phyloP scores from a whole-genome alignment of 257 asterid genomes.

The Knoxia roxburghii region DNA sequence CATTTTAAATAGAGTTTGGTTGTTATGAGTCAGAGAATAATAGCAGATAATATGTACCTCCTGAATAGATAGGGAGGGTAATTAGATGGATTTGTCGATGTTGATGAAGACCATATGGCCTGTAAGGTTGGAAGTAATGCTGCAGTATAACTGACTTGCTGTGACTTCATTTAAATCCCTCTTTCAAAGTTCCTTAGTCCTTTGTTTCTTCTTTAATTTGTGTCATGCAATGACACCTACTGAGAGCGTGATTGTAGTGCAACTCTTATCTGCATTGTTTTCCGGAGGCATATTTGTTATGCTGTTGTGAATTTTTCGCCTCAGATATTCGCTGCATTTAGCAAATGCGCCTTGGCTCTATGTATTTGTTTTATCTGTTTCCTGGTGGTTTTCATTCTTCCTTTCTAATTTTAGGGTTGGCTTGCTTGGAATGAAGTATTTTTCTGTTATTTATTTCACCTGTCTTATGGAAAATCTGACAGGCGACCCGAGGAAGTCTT shows the following conservation, averaged over 20 bases:
- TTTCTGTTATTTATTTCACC: not conserved
- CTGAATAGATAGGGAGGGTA: not conserved
- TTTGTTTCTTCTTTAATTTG: too few relatives aligned
- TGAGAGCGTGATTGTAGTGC: too few relatives aligned
- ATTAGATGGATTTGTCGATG: not conserved
- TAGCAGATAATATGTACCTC: too few relatives aligned
- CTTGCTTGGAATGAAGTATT: not conserved
- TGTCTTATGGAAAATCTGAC: conserved; percentile 30
- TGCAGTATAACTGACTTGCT: not conserved
- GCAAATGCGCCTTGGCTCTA: conserved; percentile 1
- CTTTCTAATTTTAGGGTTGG: not conserved
- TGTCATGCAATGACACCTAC: too few relatives aligned
- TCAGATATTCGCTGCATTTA: not conserved
- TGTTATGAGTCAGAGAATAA: too few relatives aligned
- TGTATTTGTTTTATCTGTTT: not conserved
- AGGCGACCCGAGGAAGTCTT: conserved; percentile 82
- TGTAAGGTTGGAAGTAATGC: too few relatives aligned
- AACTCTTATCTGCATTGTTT: too few relatives aligned
- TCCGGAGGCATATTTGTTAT: not conserved
- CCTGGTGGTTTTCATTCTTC: not conserved
- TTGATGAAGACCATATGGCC: not conserved
- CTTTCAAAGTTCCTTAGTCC: not conserved
- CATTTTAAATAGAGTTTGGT: too few relatives aligned
- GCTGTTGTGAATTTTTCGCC: not conserved
- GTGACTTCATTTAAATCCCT: not conserved